Evolutionary conservation across 2,329 filamentous ascomycete genomes (phyloP), one percentile per base, ranked within the genome.

Genomic region (Hyphodiscus sp.): DNA sequence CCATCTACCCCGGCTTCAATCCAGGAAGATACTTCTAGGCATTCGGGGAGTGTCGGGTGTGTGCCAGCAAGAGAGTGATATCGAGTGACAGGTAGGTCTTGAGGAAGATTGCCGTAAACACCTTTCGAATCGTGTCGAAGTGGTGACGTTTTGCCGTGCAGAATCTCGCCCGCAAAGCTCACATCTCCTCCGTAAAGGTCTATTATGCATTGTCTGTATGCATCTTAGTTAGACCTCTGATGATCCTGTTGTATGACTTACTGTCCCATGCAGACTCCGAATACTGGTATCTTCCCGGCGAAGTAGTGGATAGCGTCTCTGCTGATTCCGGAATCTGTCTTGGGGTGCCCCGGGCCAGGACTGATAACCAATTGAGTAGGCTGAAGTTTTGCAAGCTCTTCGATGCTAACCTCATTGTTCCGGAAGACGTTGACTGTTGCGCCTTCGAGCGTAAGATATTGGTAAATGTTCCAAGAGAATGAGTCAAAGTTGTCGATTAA

Each of bases 401-500:
- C 84, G 5, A 99, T 72, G 0, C 86, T 86, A 62, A 97, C 85
- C 70, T 96, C 84, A 72, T 99, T 92, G 68, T 99, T 99, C 64
- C 94, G 83, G 72, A 85, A 88, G 19, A 99, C 94, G 3, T 86
- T 89, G 49, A 96, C 94, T 1, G 77, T 87, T 26, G 95, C 94
- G 30, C 94, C 94, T 70, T 97, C 94, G n/a, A 99, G 83, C 7
- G 92, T 87, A 1, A 99, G 83, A 67, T 99, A 99, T 71, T 99
- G 95, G 71, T 97, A 99, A 55, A 99, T 90, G 68, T 99, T 99
- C 90, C 91, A 99, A 55, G 92, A 96, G 71, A 99, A 99, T 2
- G 94, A 97, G 72, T 99, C 94, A 72, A 97, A 99, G 73, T 99
- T 99, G 77, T 99, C 94, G 66, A 99, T 96, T 59, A 99, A 79